A percentile compares a stretch with the other conserved stretches of the same genome.
phyloP scores from a whole-genome alignment of 805 yeast genomes.

The Metschnikowia borealis region DNA sequence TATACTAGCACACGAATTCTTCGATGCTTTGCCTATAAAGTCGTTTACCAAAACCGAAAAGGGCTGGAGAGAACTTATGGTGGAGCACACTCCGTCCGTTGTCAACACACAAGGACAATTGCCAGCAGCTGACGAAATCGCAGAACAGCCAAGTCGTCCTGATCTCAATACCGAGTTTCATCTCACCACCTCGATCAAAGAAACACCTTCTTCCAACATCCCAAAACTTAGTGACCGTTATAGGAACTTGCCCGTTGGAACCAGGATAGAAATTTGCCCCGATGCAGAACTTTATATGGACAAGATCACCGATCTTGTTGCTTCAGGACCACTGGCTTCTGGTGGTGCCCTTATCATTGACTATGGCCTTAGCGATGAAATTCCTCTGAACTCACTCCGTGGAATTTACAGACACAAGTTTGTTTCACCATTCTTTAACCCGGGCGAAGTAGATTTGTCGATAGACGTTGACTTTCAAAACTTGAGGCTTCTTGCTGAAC shows the following conservation, averaged over 20 bases:
- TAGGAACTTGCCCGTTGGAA: slow-evolving; percentile 47
- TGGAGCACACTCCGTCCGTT: slow-evolving; percentile 48
- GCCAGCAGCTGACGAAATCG: slow-evolving; percentile 14
- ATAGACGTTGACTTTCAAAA: slow-evolving; percentile 80
- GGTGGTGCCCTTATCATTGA: slow-evolving; percentile 77
- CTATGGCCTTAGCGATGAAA: slow-evolving; percentile 60
- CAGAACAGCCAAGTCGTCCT: slow-evolving; percentile 1
- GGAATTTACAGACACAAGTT: slow-evolving; percentile 71
- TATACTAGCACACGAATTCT: slow-evolving; percentile 79
- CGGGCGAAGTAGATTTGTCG: slow-evolving; percentile 79
- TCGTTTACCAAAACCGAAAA: slow-evolving; percentile 56
- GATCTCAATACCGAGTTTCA: slow-evolving; percentile 41
- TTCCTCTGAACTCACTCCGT: slow-evolving; percentile 70
- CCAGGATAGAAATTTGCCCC: slow-evolving; percentile 70
- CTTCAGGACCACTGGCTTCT: slow-evolving; percentile 28
- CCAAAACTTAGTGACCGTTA: slow-evolving; percentile 52
- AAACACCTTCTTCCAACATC: slow-evolving; percentile 58
- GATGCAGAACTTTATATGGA: slow-evolving; percentile 59
- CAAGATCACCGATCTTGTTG: slow-evolving; percentile 48
- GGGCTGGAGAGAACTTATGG: slow-evolving; percentile 79
- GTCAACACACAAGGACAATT: slow-evolving; percentile 30
- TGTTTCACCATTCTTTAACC: slow-evolving; percentile 69
- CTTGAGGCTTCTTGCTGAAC: slow-evolving; percentile 26
- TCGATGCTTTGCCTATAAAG: slow-evolving; percentile 80
- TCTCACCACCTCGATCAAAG: slow-evolving; percentile 52